Base-by-base conservation (phyloP, 2,329 filamentous ascomycete species). In the Furcasterigmium furcatum region DNA sequence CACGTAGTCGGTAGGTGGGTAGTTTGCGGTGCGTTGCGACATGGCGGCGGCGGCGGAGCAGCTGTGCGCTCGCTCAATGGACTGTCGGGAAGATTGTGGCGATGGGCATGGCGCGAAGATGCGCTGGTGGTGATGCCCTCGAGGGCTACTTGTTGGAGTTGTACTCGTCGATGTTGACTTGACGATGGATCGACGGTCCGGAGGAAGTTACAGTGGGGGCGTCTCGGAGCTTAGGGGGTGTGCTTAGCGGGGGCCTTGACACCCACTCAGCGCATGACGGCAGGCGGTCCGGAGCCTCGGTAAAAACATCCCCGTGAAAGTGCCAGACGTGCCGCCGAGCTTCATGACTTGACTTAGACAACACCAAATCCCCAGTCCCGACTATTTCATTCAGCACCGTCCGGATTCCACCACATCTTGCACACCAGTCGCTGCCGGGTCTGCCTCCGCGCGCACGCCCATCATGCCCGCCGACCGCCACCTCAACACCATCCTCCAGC, bases 401-500 rank as follows among this genome's bases (percentile, higher is more conserved):
- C 38, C 25, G 4, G 19, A 42, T 18, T 21, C 14, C 27, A 32
- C 12, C 29, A 32, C 5, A 32, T 13, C 29, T n/a, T n/a, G n/a
- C n/a, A n/a, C n/a, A n/a, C n/a, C n/a, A n/a, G n/a, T n/a, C n/a
- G n/a, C n/a, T n/a, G n/a, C n/a, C n/a, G 13, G 14, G 27, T 32
- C 14, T 21, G 22, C 22, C 19, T 12, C 22, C 16, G 9, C 24
- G 18, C 1, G 14, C 19, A 16, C 38, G 38, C 38, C 44, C 53
- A 66, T 47, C 35, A 88, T 88, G 85, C 75, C 84, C 52, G 74
- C 80, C 54, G 84, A 88, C 62, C 76, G 77, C 52, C 73, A 88
- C 44, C 74, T 89, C 47, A 82, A 80, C 52, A 82, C 80, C 36
- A 77, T 88, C 47, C 71, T 90, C 52, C 76, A 82, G 54, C 68